Evolutionary conservation across 495 filamentous ascomycete species (phyloP).

Genomic region (Trichocladium uniseriatum): DNA sequence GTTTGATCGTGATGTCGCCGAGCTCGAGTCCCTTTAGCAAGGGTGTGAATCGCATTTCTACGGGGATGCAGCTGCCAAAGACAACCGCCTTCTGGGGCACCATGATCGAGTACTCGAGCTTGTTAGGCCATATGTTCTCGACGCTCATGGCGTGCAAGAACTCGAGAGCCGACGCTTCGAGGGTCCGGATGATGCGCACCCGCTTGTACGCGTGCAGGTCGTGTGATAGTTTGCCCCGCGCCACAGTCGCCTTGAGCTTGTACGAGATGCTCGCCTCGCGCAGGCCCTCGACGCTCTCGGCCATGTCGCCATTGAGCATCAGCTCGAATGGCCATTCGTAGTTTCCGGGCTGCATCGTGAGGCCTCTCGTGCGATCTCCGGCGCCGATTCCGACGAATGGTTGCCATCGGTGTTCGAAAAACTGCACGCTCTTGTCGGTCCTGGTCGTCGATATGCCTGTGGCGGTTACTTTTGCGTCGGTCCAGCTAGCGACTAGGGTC

Average conservation of each 20-base stretch:
- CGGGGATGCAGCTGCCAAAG: constrained; percentile 71
- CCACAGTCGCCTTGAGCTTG: constrained; percentile 78
- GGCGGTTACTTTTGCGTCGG: constrained; percentile 39
- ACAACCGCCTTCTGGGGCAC: constrained; percentile 85
- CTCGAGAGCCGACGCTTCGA: constrained; percentile 72
- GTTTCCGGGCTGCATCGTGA: constrained; percentile 62
- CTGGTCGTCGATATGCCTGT: constrained; percentile 41
- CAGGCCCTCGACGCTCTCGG: constrained; percentile 86
- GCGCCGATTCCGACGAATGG: constrained; percentile 37
- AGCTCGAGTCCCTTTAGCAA: constrained; percentile 79
- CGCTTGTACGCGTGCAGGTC: constrained; percentile 71
- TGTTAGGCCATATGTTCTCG: constrained; percentile 90
- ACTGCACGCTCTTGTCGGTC: constrained; percentile 34
- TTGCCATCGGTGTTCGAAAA: constrained; percentile 40
- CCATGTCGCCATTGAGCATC: constrained; percentile 60
- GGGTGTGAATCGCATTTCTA: constrained; percentile 74
- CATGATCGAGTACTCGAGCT: constrained; percentile 84
- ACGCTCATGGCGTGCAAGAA: constrained; percentile 84
- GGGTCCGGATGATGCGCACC: constrained; percentile 76
- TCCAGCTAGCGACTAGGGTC: constrained; percentile 31
- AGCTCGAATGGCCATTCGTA: constrained; percentile 89
- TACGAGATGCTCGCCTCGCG: constrained; percentile 74
- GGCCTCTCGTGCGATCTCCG: constrained; percentile 31
- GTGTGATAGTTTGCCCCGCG: constrained; percentile 68
- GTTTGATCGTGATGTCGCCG: constrained; percentile 60